These are phyloP conservation scores for Barbarea vulgaris DNA, from an alignment of 345 rosid species.

Conservation along the genomic window DNA sequence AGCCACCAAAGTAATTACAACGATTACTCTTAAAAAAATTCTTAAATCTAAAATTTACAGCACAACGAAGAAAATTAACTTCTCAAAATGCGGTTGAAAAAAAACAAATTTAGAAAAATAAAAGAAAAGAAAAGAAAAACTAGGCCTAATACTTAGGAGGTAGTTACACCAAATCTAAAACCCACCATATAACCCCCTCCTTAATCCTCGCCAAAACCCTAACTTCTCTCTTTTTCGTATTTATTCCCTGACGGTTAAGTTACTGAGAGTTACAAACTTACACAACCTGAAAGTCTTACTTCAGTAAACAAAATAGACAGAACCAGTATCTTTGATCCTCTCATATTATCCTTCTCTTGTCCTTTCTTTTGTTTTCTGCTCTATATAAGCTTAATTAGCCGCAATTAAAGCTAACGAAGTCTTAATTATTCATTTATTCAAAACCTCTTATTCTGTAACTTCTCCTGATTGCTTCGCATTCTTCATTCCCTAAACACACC, in stretches of 20 bases:
- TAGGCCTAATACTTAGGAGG: conserved; percentile 28
- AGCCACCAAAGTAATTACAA: background rate
- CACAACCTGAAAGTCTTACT: conserved; percentile 12
- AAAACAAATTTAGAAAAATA: background rate
- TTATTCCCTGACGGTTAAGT: conserved; percentile 13
- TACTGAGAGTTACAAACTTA: background rate
- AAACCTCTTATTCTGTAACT: conserved; percentile 12
- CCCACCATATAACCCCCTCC: conserved; percentile 29
- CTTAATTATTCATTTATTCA: background rate
- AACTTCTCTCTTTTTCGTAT: conserved; percentile 21
- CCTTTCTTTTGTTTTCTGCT: conserved; percentile 16
- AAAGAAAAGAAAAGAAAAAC: background rate
- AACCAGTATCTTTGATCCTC: conserved; percentile 27
- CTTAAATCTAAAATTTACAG: background rate
- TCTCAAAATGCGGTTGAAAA: background rate
- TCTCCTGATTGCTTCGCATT: conserved; percentile 26
- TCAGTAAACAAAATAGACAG: conserved; percentile 12
- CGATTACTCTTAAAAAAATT: background rate
- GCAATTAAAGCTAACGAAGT: conserved; percentile 7
- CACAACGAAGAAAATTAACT: background rate
- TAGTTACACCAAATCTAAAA: conserved; percentile 23
- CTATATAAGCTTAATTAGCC: conserved; percentile 1
- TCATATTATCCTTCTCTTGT: conserved; percentile 24
- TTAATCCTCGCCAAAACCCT: conserved; percentile 34
- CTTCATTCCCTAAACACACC: background rate